These are phyloP conservation scores for Posidonia australis DNA, from an alignment of 106 monocot genomes.

Conservation along the genomic window DNA sequence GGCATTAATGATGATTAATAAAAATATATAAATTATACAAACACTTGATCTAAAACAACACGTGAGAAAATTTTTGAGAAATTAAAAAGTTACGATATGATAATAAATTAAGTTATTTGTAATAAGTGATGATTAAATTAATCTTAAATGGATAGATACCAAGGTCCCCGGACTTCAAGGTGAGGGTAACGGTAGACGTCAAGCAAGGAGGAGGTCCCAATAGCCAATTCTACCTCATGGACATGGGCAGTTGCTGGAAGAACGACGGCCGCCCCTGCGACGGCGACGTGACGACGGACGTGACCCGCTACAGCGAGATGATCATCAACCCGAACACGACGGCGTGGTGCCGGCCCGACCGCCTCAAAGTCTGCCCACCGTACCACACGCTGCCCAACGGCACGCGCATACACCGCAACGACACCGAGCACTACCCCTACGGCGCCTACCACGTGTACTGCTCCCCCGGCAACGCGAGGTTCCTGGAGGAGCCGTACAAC, in stretches of 20 bases:
- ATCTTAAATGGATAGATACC: constrained; percentile 33
- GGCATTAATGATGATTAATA: no score
- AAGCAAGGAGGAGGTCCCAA: constrained; percentile 47
- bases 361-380: constrained; percentile 44
- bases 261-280: constrained; percentile 68
- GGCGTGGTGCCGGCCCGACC: constrained; percentile 37
- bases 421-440: constrained; percentile 44
- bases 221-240: constrained; percentile 87
- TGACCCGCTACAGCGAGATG: constrained; percentile 88
- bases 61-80: no score
- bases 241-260: constrained; percentile 96
- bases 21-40: no score
- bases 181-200: constrained; percentile 42
- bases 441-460: constrained; percentile 68
- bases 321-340: constrained; percentile 54
- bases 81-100: no score
- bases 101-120: no score
- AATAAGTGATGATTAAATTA: no score
- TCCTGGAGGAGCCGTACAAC: constrained; percentile 49
- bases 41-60: no score
- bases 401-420: constrained; percentile 35
- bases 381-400: constrained; percentile 64
- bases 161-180: constrained; percentile 72
- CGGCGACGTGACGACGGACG: constrained; percentile 62
- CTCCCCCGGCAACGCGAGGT: constrained; percentile 51